Base-by-base conservation (phyloP, 2,329 filamentous ascomycete genomes). In the Venturia oleaginea region DNA sequence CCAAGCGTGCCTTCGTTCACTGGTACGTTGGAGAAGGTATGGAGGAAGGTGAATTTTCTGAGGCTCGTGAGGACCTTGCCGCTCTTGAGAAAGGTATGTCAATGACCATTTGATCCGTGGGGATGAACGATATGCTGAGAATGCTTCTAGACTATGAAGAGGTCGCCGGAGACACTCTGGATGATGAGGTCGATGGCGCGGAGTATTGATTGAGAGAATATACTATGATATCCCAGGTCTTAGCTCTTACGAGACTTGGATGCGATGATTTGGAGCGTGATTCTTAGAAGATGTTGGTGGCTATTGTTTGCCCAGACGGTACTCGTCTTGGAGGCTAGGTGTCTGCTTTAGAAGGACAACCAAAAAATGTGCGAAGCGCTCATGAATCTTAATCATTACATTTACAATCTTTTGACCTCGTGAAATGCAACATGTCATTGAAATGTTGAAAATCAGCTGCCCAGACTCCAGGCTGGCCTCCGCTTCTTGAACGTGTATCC, bases 41-140 rank as follows among this genome's bases (percentile, higher is more conserved):
- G 90, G 90, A 94, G 80, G 90, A 94, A 76, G 90, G 90, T 71
- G 90, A 94, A 77, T 94, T 94, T 80, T 89, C 87, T 68, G 90
- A 94, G 78, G 90, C 90, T 67, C 87, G 90, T 70, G 90, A 94
- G 80, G 90, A 94, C 75, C 81, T 94, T 67, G 90, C 90, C 67
- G 90, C 90, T 59, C 81, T 94, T 40, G 90, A 93, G 82, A 90
- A 88, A 81, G 90, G 51, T 57, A 34, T 57, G 51, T 57, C 10
- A 34, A 13, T 8, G 30, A 32, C 1, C 46, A 51, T n/a, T 34
- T 5, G n/a, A 4, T 8, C 51, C 3, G 5, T 22, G 19, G 8
- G 15, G 10, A 34, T n/a, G 15, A 4, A 8, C 51, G 30, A n/a
- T n/a, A 32, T 34, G 17, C 30, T 57, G 15, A 57, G 15, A 19